Conservation (phyloP, 2,329 filamentous ascomycete species). For the Hypoxylon sp. region DNA sequence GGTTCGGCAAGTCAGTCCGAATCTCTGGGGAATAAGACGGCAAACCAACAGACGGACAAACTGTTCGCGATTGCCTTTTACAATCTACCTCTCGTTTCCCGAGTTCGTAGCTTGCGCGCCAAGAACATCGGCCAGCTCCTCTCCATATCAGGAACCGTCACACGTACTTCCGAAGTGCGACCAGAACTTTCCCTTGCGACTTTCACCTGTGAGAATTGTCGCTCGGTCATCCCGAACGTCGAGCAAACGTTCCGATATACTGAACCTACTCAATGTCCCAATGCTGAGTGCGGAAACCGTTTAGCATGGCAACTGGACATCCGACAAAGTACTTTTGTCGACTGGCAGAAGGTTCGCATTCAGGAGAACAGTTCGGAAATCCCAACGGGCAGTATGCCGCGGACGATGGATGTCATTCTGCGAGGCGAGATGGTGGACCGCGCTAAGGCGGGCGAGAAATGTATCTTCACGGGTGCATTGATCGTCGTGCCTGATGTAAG, state of each 20-base stretch:
- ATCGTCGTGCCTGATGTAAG: conserved; percentile 98
- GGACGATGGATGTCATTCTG: conserved; percentile 96
- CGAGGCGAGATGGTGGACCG: conserved; percentile 98
- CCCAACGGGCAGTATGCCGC: conserved; percentile 97
- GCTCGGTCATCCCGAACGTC: conserved; percentile 86
- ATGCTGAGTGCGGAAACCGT: conserved; percentile 87
- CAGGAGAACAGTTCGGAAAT: conserved; percentile 99
- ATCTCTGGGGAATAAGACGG: conserved; percentile 78
- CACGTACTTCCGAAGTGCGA: conserved; percentile 94
- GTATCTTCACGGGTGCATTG: conserved; percentile 94
- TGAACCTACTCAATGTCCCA: conserved; percentile 95
- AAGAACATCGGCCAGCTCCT: conserved; percentile 92
- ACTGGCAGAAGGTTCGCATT: conserved; percentile 98
- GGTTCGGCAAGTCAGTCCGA: conserved; percentile 76
- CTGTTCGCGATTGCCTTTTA: conserved; percentile 94
- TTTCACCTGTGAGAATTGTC: conserved; percentile 91
- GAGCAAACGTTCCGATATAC: conserved; percentile 99
- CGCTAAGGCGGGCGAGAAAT: conserved; percentile 97
- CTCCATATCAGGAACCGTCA: conserved; percentile 97
- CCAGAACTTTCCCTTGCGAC: conserved; percentile 94
- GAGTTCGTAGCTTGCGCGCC: conserved; percentile 88
- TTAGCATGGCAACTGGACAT: conserved; percentile 98
- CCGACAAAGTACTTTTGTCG: conserved; percentile 95
- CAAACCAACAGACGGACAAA: conserved; percentile 96
- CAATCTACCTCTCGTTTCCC: conserved; percentile 88